These are phyloP conservation scores for Magnaporthiopsis incrustans DNA, from an alignment of 2,329 filamentous ascomycete genomes.

Conservation along the genomic window DNA sequence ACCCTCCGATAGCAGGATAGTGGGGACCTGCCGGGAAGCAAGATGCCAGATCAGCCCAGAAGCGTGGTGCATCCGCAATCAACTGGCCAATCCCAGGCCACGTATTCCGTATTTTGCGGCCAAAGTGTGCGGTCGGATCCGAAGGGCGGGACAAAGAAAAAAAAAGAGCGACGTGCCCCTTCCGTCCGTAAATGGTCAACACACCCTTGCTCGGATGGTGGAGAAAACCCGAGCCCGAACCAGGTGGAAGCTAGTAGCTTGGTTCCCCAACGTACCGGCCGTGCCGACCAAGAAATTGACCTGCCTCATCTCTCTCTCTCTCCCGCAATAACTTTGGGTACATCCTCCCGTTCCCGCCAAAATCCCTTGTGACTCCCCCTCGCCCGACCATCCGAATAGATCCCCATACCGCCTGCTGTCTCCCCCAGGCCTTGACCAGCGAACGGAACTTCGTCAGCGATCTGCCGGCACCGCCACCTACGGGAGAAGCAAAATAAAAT, in stretches of 20 bases:
- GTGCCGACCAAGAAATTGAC: background rate
- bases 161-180: background rate
- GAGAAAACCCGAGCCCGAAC: background rate
- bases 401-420: background rate
- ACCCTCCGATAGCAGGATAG: no score
- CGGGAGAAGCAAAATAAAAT: background rate
- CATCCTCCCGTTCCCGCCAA: background rate
- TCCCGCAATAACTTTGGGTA: no score
- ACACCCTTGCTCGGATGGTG: background rate
- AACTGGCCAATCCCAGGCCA: background rate
- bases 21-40: background rate
- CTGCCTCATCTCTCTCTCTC: background rate
- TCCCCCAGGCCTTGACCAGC: background rate
- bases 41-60: background rate
- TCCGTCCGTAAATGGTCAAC: no score
- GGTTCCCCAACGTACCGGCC: background rate
- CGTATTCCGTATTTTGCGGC: background rate
- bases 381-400: background rate
- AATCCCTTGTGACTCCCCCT: background rate
- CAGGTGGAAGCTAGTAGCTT: background rate
- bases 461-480: background rate
- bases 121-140: background rate
- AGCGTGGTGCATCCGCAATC: background rate
- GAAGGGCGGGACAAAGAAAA: no score
- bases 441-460: constrained; percentile 5